Evolutionary conservation across 345 rosid genomes (phyloP).

Genomic region (Pelargonium nanum): DNA sequence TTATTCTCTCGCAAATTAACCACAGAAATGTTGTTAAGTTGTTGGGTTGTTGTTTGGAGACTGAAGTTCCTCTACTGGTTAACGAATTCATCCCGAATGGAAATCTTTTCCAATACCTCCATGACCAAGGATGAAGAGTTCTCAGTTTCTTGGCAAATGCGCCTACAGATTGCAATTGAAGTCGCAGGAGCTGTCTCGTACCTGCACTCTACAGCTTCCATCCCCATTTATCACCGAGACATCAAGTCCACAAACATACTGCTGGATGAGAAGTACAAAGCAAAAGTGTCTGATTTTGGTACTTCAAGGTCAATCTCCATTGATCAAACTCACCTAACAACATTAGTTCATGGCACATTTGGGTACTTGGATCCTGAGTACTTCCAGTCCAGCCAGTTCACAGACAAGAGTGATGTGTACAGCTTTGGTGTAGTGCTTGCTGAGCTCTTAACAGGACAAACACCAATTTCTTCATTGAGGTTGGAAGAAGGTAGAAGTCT

Average conservation of each 20-base stretch:
- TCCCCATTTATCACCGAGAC: slow-evolving; percentile 3
- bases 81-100: slow-evolving; percentile 16
- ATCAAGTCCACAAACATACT: slow-evolving; percentile 9
- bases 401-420: slow-evolving; percentile 11
- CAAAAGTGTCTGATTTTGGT: slow-evolving; percentile 8
- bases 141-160: neutral
- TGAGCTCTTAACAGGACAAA: slow-evolving; percentile 7
- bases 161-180: slow-evolving; percentile 13
- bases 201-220: slow-evolving; percentile 14
- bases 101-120: slow-evolving; percentile 8
- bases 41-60: slow-evolving; percentile 12
- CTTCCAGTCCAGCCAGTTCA: neutral
- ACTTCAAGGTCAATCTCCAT: slow-evolving; percentile 3
- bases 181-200: slow-evolving; percentile 9
- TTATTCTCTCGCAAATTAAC: slow-evolving; percentile 11
- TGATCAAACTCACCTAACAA: slow-evolving; percentile 4
- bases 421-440: slow-evolving; percentile 8
- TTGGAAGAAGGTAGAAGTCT: neutral
- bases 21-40: slow-evolving; percentile 16
- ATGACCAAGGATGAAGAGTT: neutral
- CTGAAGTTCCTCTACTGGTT: slow-evolving; percentile 1
- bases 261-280: slow-evolving; percentile 5
- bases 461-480: neutral
- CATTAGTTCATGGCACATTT: slow-evolving; percentile 5
- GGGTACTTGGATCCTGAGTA: slow-evolving; percentile 8